phyloP scores from a whole-genome alignment of 768 basidiomycete genomes.

The Paxillus rubicundulus region DNA sequence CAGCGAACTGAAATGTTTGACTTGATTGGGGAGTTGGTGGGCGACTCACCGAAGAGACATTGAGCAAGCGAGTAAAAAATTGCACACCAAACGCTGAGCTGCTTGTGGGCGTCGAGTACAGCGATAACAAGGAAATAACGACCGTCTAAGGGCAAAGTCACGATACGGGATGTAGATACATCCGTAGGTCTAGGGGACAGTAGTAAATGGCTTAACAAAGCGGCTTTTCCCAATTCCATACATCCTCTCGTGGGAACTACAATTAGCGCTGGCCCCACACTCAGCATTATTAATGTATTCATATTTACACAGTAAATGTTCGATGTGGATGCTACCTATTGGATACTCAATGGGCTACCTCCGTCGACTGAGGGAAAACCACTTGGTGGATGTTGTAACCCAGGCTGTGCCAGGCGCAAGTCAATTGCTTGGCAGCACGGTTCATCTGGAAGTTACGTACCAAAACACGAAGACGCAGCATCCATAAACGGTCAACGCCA shows the following conservation, averaged over 20 bases:
- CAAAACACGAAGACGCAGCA: conserved; percentile 81
- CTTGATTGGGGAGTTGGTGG: background rate
- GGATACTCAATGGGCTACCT: background rate
- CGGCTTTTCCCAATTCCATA: background rate
- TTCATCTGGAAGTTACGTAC: conserved; percentile 45
- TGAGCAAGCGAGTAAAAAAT: conserved; percentile 1
- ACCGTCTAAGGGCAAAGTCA: conserved; percentile 17
- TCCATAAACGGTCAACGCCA: conserved; percentile 76
- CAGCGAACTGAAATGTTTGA: background rate
- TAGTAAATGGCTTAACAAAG: conserved; percentile 6
- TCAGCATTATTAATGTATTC: too few relatives aligned
- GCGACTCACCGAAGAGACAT: conserved; percentile 14
- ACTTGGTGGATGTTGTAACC: conserved; percentile 77
- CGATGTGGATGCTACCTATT: too few relatives aligned
- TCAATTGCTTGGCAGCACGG: conserved; percentile 8
- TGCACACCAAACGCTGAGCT: conserved; percentile 2
- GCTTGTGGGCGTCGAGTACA: conserved; percentile 15
- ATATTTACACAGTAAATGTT: too few relatives aligned
- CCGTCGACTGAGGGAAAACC: conserved; percentile 31
- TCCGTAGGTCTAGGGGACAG: conserved; percentile 33
- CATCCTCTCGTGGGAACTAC: conserved; percentile 27
- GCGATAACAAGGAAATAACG: background rate
- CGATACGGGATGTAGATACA: conserved; percentile 19
- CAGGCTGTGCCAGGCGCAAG: conserved; percentile 44
- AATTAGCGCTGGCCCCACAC: background rate